phyloP scores from a whole-genome alignment of 306 rosid genomes.

The Pueraria montana region DNA sequence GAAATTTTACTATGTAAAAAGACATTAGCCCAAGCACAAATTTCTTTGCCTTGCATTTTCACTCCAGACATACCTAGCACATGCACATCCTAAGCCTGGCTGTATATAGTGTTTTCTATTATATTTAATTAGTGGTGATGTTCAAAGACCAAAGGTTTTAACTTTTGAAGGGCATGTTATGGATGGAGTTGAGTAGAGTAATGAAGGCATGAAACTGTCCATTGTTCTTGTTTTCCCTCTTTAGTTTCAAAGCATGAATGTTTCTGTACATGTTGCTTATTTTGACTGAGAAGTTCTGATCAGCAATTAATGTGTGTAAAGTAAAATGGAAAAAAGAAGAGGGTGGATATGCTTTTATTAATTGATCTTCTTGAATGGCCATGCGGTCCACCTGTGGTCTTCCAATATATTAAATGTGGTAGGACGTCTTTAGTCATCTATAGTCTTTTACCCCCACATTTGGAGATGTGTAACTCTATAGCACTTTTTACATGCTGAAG shows the following conservation, averaged over 20 bases:
- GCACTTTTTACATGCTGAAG: not conserved
- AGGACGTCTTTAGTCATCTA: conserved; percentile 13
- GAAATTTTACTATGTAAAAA: not conserved
- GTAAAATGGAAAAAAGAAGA: not conserved
- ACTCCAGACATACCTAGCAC: not conserved
- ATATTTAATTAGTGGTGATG: conserved; percentile 39
- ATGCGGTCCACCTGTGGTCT: conserved; percentile 41
- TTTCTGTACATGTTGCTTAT: conserved; percentile 32
- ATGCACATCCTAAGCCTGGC: not conserved
- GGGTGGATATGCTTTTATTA: conserved; percentile 20
- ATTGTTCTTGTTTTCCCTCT: not conserved
- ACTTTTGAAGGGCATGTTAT: not conserved
- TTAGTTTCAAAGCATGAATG: not conserved
- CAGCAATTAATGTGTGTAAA: conserved; percentile 5
- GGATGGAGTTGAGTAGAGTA: conserved; percentile 27
- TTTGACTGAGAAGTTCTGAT: not conserved
- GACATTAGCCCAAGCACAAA: not conserved
- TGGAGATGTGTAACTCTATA: conserved; percentile 10
- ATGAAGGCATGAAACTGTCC: not conserved
- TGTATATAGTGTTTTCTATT: conserved; percentile 4
- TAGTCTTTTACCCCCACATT: conserved; percentile 31
- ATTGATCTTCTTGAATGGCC: conserved; percentile 19
- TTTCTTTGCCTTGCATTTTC: not conserved
- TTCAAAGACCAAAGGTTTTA: not conserved
- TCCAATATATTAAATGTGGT: conserved; percentile 30